Evolutionary conservation across 495 filamentous ascomycete genomes (phyloP).

Genomic region (Xylaria curta): DNA sequence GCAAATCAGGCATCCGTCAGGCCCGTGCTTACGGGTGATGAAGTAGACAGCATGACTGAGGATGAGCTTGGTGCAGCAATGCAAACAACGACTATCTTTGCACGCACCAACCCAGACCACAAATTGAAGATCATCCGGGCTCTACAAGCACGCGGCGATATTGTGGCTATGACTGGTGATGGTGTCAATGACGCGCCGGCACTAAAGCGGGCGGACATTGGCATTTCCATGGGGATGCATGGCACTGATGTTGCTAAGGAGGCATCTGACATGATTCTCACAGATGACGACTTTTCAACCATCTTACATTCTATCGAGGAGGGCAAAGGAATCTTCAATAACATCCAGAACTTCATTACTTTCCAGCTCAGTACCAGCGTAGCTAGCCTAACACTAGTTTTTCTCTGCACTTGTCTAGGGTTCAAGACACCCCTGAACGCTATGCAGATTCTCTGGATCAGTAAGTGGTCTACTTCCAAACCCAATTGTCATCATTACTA

Average conservation of each 20-base stretch:
- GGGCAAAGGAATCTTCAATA: slow-evolving; percentile 99
- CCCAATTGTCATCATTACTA: slow-evolving; percentile 12
- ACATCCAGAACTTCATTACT: slow-evolving; percentile 98
- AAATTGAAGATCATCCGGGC: slow-evolving; percentile 96
- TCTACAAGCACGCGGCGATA: slow-evolving; percentile 90
- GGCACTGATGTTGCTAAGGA: slow-evolving; percentile 99
- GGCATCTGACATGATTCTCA: slow-evolving; percentile 99
- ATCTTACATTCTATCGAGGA: slow-evolving; percentile 97
- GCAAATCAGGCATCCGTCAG: slow-evolving; percentile 57
- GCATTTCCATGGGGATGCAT: slow-evolving; percentile 93
- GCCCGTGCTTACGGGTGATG: slow-evolving; percentile 83
- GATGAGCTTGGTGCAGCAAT: slow-evolving; percentile 83
- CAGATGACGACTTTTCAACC: slow-evolving; percentile 97
- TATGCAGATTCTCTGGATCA: slow-evolving; percentile 99
- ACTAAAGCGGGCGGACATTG: slow-evolving; percentile 96
- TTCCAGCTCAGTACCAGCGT: slow-evolving; percentile 98
- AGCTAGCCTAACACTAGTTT: slow-evolving; percentile 87
- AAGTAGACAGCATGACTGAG: slow-evolving; percentile 89
- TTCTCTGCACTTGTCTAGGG: slow-evolving; percentile 88
- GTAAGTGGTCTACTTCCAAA: slow-evolving; percentile 60
- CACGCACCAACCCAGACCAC: slow-evolving; percentile 94
- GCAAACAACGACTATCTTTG: slow-evolving; percentile 88
- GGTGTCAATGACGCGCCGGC: slow-evolving; percentile 98
- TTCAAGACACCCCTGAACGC: slow-evolving; percentile 95
- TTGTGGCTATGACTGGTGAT: slow-evolving; percentile 98